phyloP scores from a whole-genome alignment of 2,329 filamentous ascomycete genomes.

The Hypomyces rosellus region DNA sequence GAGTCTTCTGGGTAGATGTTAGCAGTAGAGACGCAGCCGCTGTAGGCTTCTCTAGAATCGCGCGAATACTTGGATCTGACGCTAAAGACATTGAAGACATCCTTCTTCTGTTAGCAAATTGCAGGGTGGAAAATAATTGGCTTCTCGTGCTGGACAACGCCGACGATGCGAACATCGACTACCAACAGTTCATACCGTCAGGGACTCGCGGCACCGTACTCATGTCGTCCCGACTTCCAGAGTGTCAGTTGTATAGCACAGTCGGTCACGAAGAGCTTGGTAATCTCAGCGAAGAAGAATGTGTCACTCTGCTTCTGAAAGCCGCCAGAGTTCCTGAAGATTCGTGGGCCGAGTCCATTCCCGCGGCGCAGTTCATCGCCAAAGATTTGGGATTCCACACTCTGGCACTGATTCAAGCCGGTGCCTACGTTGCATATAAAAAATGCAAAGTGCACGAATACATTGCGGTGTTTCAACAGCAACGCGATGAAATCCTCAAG shows the following conservation, averaged over 20 bases:
- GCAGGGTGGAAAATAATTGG: constrained; percentile 22
- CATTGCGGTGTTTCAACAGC: background rate
- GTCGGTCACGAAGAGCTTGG: background rate
- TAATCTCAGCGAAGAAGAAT: constrained; percentile 4
- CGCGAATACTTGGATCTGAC: background rate
- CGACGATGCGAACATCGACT: constrained; percentile 26
- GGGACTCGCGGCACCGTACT: background rate
- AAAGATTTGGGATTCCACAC: constrained; percentile 7
- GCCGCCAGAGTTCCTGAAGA: background rate
- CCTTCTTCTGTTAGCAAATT: background rate
- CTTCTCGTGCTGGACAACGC: constrained; percentile 40
- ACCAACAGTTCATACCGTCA: constrained; percentile 1
- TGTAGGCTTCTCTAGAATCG: background rate
- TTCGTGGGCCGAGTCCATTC: background rate
- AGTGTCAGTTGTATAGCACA: background rate
- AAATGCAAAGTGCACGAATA: background rate
- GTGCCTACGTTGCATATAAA: background rate
- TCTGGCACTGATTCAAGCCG: constrained; percentile 5
- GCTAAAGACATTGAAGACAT: background rate
- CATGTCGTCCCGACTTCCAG: constrained; percentile 4
- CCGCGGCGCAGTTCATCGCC: background rate
- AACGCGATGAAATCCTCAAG: background rate
- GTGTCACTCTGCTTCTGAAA: background rate
- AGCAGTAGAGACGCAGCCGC: background rate
- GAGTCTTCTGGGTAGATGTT: constrained; percentile 8